Conservation (phyloP, 2,329 filamentous ascomycete species). For the Simplicillium sp. region DNA sequence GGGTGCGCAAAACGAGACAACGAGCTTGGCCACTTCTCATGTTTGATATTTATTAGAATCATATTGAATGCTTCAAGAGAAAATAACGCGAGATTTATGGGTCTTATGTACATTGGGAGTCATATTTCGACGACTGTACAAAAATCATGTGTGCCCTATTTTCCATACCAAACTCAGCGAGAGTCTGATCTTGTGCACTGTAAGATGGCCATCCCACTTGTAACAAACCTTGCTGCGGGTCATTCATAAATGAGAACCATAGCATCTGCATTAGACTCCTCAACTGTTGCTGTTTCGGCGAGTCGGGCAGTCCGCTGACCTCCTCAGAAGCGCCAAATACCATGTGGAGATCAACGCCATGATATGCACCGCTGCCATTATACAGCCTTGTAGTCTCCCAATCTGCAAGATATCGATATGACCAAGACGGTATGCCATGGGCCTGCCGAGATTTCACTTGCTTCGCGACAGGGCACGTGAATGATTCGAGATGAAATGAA, state of each 20-base stretch:
- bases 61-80: no score
- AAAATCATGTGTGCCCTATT: constrained; percentile 14
- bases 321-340: constrained; percentile 28
- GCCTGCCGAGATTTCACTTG: constrained; percentile 23
- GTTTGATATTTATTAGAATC: no score
- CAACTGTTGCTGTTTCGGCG: constrained; percentile 18
- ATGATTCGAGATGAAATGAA: constrained; percentile 32
- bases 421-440: constrained; percentile 28
- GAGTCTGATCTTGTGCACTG: constrained; percentile 11
- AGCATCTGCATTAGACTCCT: constrained; percentile 27
- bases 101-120: constrained; percentile 10
- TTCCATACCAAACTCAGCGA: constrained; percentile 15
- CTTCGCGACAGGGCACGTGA: constrained; percentile 32
- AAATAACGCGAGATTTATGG: no score
- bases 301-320: constrained; percentile 25
- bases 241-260: constrained; percentile 28
- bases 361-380: constrained; percentile 35
- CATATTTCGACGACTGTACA: constrained; percentile 15
- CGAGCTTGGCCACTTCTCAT: no score
- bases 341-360: constrained; percentile 37
- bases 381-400: constrained; percentile 38
- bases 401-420: constrained; percentile 37
- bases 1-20: no score
- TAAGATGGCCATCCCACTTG: constrained; percentile 26
- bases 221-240: constrained; percentile 24